These are phyloP conservation scores for Kalaharituber pfeilii DNA, from an alignment of 2,329 filamentous ascomycete species.

Conservation along the genomic window DNA sequence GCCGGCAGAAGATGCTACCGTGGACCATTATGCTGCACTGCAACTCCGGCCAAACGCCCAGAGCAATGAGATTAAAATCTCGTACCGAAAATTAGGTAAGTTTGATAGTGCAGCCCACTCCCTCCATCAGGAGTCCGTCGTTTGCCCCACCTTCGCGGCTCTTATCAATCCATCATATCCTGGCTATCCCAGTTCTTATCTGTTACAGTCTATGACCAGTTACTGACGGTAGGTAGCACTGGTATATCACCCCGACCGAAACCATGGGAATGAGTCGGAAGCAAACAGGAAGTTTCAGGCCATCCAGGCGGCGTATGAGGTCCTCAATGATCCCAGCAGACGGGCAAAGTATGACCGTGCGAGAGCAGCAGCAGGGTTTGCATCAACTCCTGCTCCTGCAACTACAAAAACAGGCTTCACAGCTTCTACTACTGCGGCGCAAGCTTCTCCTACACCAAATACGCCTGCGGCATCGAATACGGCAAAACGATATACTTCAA, in stretches of 20 bases:
- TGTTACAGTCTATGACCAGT: conserved; percentile 11
- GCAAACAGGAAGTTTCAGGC: conserved; percentile 68
- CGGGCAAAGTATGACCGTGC: conserved; percentile 41
- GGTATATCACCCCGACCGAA: conserved; percentile 77
- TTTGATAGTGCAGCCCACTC: conserved; percentile 1
- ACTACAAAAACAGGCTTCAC: neutral
- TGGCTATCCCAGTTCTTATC: neutral
- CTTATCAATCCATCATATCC: neutral
- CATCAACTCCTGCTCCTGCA: neutral
- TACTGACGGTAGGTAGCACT: conserved; percentile 39
- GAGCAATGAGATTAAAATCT: conserved; percentile 62
- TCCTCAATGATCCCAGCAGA: conserved; percentile 44
- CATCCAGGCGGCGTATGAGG: conserved; percentile 71
- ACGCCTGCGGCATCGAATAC: neutral
- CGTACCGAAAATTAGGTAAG: conserved; percentile 66
- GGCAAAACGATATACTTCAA: neutral
- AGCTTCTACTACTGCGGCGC: neutral
- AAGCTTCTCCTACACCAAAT: neutral
- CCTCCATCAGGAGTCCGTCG: neutral
- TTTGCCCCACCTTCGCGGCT: neutral
- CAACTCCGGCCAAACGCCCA: conserved; percentile 52
- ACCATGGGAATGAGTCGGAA: conserved; percentile 64
- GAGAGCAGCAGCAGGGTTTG: neutral
- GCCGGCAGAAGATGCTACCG: conserved; percentile 36
- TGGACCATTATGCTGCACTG: conserved; percentile 75